Conservation (phyloP, 352 stramenopile species). For the Pythium aristosporum region DNA sequence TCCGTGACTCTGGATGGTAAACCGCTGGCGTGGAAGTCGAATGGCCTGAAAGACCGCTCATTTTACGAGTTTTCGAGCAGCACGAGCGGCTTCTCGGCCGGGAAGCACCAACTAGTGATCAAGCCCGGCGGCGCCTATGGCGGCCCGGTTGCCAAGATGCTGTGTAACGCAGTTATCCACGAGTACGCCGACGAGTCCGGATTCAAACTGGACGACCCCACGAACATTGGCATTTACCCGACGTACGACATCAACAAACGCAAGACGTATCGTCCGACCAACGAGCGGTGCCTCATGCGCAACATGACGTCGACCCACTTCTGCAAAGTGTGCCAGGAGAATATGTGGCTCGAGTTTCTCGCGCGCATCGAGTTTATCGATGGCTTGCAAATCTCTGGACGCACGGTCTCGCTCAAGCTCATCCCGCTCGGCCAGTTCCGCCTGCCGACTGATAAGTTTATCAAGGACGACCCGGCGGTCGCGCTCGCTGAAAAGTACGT, state of each 20-base stretch:
- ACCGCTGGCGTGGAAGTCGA: conserved; percentile 27
- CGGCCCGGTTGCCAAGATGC: conserved; percentile 34
- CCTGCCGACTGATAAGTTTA: conserved; percentile 27
- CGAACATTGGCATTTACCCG: conserved; percentile 35
- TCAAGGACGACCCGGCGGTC: conserved; percentile 26
- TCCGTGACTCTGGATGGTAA: conserved; percentile 29
- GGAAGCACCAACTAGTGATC: conserved; percentile 31
- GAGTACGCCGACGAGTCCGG: conserved; percentile 31
- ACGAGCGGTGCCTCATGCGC: conserved; percentile 43
- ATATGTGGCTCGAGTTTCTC: conserved; percentile 40
- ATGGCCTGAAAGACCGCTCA: conserved; percentile 31
- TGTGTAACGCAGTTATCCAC: conserved; percentile 37
- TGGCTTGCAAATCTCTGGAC: conserved; percentile 24
- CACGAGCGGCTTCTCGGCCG: conserved; percentile 24
- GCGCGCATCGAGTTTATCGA: conserved; percentile 38
- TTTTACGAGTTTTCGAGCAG: conserved; percentile 33
- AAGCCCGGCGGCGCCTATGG: conserved; percentile 26
- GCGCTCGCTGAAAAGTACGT: conserved; percentile 32
- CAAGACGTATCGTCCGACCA: conserved; percentile 34
- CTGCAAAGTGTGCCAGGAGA: conserved; percentile 40
- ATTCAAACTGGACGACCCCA: conserved; percentile 26
- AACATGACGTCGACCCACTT: conserved; percentile 40
- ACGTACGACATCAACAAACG: conserved; percentile 34
- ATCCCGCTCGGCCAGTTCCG: conserved; percentile 35
- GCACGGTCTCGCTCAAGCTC: conserved; percentile 25